Evolutionary conservation across 116 monocot genomes (phyloP).

Genomic region (Posidonia oceanica): DNA sequence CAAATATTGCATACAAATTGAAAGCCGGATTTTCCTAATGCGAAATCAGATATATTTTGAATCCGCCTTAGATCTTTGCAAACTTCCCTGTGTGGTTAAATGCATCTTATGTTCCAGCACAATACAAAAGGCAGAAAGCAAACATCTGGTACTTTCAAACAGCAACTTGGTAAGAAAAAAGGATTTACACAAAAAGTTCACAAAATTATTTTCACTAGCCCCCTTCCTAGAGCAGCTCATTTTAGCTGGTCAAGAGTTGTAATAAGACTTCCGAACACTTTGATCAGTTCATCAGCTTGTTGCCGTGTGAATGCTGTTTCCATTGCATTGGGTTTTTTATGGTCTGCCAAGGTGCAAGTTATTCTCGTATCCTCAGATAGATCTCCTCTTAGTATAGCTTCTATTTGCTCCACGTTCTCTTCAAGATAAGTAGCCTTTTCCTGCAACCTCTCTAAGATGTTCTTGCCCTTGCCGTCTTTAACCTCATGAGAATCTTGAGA

Average conservation of each 20-base stretch:
- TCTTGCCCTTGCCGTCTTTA: background rate
- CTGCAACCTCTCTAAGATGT: background rate
- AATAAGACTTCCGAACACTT: conserved; percentile 5
- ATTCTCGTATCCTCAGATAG: conserved; percentile 3
- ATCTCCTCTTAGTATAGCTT: conserved; percentile 18
- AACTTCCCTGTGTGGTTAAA: too few relatives aligned
- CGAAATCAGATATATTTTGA: too few relatives aligned
- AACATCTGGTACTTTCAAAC: too few relatives aligned
- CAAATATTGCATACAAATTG: too few relatives aligned
- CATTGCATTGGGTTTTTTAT: conserved; percentile 4
- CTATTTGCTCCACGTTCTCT: conserved; percentile 13
- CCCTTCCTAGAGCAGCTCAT: background rate
- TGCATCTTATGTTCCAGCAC: too few relatives aligned
- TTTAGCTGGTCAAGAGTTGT: background rate
- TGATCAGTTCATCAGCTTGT: conserved; percentile 20
- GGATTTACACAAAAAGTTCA: too few relatives aligned
- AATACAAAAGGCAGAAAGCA: too few relatives aligned
- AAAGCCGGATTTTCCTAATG: too few relatives aligned
- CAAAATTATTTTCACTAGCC: too few relatives aligned
- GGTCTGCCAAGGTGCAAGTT: conserved; percentile 1
- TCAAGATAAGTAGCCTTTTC: conserved; percentile 8
- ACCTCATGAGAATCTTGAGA: conserved; percentile 9
- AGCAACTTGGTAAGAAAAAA: too few relatives aligned
- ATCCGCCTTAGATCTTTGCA: too few relatives aligned
- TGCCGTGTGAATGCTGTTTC: conserved; percentile 12